A percentile compares a stretch with the other conserved stretches of the same genome.
Evolutionary conservation across 371 early-diverging fungal species (phyloP).

Genomic region (Amoeboaphelidium protococcarum): DNA sequence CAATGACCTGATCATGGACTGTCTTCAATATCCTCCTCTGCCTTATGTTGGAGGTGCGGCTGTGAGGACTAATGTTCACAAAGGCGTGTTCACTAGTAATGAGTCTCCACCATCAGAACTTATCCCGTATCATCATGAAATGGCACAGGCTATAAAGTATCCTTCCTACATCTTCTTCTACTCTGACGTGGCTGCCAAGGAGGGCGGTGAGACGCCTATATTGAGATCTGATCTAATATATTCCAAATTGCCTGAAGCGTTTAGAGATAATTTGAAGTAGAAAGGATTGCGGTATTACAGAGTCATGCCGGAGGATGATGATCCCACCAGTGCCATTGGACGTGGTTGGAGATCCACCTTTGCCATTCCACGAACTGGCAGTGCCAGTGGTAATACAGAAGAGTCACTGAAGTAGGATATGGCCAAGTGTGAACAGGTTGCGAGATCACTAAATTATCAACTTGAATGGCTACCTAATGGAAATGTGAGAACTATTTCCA

Average conservation of each 20-base stretch:
- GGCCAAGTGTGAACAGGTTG: too few species aligned
- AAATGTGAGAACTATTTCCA: slow-evolving; percentile 8
- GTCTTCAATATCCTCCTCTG: slow-evolving; percentile 8
- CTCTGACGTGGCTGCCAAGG: slow-evolving; percentile 5
- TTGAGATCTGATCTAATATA: slow-evolving; percentile 7
- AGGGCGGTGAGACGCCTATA: slow-evolving; percentile 11
- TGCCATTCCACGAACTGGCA: too few species aligned
- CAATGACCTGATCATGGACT: too few species aligned
- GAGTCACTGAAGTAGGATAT: slow-evolving; percentile 5
- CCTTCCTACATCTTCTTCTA: slow-evolving; percentile 9
- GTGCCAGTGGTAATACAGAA: slow-evolving; percentile 3
- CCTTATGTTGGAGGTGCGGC: slow-evolving; percentile 8
- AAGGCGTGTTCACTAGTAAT: slow-evolving; percentile 5
- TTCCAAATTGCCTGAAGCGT: slow-evolving; percentile 3
- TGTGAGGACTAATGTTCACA: slow-evolving; percentile 4
- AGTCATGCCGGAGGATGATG: slow-evolving; percentile 8
- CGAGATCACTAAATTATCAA: slow-evolving; percentile 4
- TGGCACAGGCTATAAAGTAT: slow-evolving; percentile 10
- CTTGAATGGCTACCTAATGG: slow-evolving; percentile 7
- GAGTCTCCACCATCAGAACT: slow-evolving; percentile 9
- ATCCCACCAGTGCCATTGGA: slow-evolving; percentile 8
- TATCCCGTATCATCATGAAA: slow-evolving; percentile 12
- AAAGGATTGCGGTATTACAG: slow-evolving; percentile 9
- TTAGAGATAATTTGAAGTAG: slow-evolving; percentile 5
- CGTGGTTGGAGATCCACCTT: slow-evolving; percentile 12